A percentile compares a stretch with the other conserved stretches of the same genome.
phyloP scores from a whole-genome alignment of 164 flowering plant genomes.

The Euptelea pleiosperma region DNA sequence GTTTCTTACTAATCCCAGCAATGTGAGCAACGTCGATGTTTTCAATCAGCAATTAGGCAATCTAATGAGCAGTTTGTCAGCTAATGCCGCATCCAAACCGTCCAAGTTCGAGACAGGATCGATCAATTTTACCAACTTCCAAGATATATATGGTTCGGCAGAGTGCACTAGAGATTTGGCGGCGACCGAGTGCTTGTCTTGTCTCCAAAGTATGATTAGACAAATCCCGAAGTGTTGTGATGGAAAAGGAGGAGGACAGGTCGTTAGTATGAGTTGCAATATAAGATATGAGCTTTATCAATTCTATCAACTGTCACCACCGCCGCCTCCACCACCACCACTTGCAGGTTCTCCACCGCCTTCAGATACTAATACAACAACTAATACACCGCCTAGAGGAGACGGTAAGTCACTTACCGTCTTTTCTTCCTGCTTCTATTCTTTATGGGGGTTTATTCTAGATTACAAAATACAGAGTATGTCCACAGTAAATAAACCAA shows the following conservation, averaged over 20 bases:
- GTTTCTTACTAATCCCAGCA: too few relatives aligned
- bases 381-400: too few relatives aligned
- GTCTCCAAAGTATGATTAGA: constrained; percentile 12
- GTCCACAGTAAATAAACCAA: too few relatives aligned
- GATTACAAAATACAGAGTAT: too few relatives aligned
- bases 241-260: constrained; percentile 14
- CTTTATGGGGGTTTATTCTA: too few relatives aligned
- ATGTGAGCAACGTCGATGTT: too few relatives aligned
- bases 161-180: constrained; percentile 43
- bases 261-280: constrained; percentile 21
- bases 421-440: too few relatives aligned
- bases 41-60: too few relatives aligned
- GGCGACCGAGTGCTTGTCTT: constrained; percentile 13
- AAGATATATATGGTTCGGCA: constrained; percentile 21
- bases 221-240: constrained; percentile 3
- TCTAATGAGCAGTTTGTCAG: too few relatives aligned
- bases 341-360: neutral
- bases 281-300: constrained; percentile 20
- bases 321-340: neutral
- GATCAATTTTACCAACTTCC: neutral
- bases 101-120: neutral
- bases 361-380: too few relatives aligned
- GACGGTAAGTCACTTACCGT: too few relatives aligned
- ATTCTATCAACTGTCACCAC: constrained; percentile 7
- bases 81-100: too few relatives aligned